Evolutionary conservation across 2,329 filamentous ascomycete genomes (phyloP).

Genomic region (Nannizzia gypsea): DNA sequence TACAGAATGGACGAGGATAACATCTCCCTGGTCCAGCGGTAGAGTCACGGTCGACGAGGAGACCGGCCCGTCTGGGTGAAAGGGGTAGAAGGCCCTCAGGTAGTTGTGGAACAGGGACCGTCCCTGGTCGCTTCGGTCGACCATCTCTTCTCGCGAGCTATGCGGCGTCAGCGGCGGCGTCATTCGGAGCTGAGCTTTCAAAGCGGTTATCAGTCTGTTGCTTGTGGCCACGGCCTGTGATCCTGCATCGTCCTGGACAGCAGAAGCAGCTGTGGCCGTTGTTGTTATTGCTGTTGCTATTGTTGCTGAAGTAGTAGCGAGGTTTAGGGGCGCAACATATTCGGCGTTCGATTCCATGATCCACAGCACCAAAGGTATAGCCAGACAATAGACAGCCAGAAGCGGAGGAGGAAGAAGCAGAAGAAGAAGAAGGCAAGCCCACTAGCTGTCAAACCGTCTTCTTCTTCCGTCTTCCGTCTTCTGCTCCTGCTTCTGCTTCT

Average conservation of each 20-base stretch:
- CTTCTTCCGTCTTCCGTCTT: too few species aligned
- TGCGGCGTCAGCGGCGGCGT: slow-evolving; percentile 68
- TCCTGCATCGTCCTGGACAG: slow-evolving; percentile 5
- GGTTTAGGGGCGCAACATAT: slow-evolving; percentile 14
- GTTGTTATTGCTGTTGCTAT: too few species aligned
- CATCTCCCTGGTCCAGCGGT: slow-evolving; percentile 77
- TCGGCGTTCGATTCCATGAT: slow-evolving; percentile 12
- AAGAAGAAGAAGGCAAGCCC: not conserved
- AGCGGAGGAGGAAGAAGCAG: not conserved
- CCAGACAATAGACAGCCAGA: not conserved
- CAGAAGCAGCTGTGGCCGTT: not conserved
- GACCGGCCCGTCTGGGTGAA: slow-evolving; percentile 65
- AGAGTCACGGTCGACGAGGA: slow-evolving; percentile 81
- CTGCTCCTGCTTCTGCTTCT: not conserved
- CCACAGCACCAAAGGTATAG: not conserved
- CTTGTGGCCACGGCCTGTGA: slow-evolving; percentile 7
- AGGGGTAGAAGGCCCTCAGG: slow-evolving; percentile 84
- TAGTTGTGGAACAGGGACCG: slow-evolving; percentile 82
- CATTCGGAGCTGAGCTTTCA: slow-evolving; percentile 43
- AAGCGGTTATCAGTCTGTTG: slow-evolving; percentile 11
- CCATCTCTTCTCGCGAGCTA: slow-evolving; percentile 46
- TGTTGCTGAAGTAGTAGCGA: not conserved
- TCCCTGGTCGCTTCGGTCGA: slow-evolving; percentile 32
- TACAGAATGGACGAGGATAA: slow-evolving; percentile 88
- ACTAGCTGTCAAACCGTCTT: too few species aligned